phyloP scores from a whole-genome alignment of 331 rosid species.

The Pyrus hybrid region DNA sequence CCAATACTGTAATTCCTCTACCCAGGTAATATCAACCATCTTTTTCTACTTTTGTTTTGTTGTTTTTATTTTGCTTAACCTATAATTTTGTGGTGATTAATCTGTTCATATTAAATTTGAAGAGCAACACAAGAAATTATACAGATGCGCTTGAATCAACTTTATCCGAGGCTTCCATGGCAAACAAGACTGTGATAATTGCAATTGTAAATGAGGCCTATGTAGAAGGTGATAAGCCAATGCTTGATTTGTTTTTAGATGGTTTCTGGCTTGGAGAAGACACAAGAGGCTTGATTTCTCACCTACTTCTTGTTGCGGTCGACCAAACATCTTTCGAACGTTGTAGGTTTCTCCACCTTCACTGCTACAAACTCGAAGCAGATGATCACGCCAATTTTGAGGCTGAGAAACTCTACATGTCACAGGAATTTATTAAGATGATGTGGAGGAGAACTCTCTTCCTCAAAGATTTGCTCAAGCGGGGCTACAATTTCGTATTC shows the following conservation, averaged over 20 bases:
- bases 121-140: neutral
- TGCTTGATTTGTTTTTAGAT: constrained; percentile 29
- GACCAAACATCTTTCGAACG: constrained; percentile 31
- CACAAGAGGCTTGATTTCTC: constrained; percentile 16
- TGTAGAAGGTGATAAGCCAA: constrained; percentile 18
- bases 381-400: constrained; percentile 10
- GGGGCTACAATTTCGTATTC: constrained; percentile 33
- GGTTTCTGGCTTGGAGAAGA: constrained; percentile 34
- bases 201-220: constrained; percentile 22
- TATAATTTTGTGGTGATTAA: neutral
- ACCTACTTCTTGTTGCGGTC: constrained; percentile 25
- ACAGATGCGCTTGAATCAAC: constrained; percentile 16
- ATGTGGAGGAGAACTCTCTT: constrained; percentile 36
- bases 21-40: neutral
- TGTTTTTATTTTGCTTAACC: neutral
- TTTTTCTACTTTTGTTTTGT: neutral
- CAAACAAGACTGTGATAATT: constrained; percentile 16
- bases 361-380: constrained; percentile 22
- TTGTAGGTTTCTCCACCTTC: constrained; percentile 29
- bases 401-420: constrained; percentile 34
- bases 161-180: constrained; percentile 14
- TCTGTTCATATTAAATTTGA: neutral
- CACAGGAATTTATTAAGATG: constrained; percentile 28
- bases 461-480: constrained; percentile 33
- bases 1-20: neutral